Evolutionary conservation across 306 rosid genomes (phyloP).

Genomic region (Cucurbita ficifolia): DNA sequence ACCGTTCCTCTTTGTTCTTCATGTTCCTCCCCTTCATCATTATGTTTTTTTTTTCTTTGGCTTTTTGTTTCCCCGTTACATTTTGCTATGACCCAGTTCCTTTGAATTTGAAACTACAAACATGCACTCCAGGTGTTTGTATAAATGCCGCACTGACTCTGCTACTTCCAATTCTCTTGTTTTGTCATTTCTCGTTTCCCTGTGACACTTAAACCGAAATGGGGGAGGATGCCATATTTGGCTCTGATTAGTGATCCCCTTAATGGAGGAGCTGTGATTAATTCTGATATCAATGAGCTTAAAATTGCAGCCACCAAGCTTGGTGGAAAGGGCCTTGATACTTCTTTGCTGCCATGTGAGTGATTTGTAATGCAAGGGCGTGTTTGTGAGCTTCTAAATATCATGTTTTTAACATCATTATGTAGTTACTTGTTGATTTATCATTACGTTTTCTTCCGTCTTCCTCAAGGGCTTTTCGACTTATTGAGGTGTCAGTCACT

Average conservation of each 20-base stretch:
- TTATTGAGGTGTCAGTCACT: constrained; percentile 36
- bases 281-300: constrained; percentile 34
- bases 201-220: not conserved
- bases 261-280: constrained; percentile 15
- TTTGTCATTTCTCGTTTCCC: not conserved
- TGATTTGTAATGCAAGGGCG: not conserved
- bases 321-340: constrained; percentile 35
- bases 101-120: not conserved
- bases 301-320: constrained; percentile 28
- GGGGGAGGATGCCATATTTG: constrained; percentile 19
- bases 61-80: not conserved
- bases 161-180: not conserved
- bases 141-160: not conserved
- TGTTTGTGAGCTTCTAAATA: not conserved
- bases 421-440: constrained; percentile 65
- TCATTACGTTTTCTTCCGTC: no score
- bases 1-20: not conserved
- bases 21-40: not conserved
- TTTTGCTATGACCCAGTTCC: not conserved
- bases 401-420: not conserved
- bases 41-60: not conserved
- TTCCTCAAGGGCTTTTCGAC: no score
- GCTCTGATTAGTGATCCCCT: constrained; percentile 30
- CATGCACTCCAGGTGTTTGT: not conserved
- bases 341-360: constrained; percentile 40